Conservation (phyloP, 2,329 filamentous ascomycete genomes). For the Westerdykella aurantiaca region DNA sequence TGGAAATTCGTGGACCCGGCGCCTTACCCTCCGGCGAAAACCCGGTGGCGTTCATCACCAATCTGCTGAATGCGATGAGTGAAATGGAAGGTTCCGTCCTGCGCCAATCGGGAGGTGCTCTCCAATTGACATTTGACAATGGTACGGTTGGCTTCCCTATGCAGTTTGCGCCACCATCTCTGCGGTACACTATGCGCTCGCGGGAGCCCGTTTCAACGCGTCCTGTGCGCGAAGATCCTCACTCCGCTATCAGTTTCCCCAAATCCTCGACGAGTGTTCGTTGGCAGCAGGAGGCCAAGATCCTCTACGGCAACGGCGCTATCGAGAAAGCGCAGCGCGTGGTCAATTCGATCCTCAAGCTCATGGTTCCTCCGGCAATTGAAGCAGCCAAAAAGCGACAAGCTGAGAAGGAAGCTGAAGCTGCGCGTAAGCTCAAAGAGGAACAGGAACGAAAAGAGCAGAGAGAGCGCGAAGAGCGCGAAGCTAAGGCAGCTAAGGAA, state of each 20-base stretch:
- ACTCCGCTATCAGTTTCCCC: conserved; percentile 70
- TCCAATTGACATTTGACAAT: conserved; percentile 50
- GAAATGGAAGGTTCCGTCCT: conserved; percentile 27
- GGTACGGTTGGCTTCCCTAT: conserved; percentile 26
- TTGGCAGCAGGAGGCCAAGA: conserved; percentile 84
- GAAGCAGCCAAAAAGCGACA: conserved; percentile 70
- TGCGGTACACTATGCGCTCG: conserved; percentile 27
- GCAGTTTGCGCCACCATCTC: conserved; percentile 25
- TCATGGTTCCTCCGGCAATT: conserved; percentile 77
- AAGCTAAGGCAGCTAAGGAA: conserved; percentile 40
- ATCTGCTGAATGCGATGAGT: conserved; percentile 51
- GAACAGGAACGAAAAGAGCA: conserved; percentile 59
- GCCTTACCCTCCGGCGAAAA: conserved; percentile 41
- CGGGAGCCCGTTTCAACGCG: conserved; percentile 28
- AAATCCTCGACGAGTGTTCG: conserved; percentile 66
- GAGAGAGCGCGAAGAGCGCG: conserved; percentile 47
- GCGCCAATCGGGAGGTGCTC: conserved; percentile 39
- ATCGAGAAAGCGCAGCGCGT: conserved; percentile 65
- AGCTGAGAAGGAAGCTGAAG: conserved; percentile 67
- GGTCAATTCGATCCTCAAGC: conserved; percentile 61
- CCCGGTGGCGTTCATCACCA: conserved; percentile 53
- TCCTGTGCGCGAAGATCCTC: conserved; percentile 52
- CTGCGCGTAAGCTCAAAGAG: conserved; percentile 56
- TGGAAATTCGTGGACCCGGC: conserved; percentile 44
- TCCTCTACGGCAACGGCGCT: conserved; percentile 69